Evolutionary conservation across 1,284 basidiomycete species (phyloP), one percentile per base, ranked within the genome.

Genomic region (Leccinum colubrinum): DNA sequence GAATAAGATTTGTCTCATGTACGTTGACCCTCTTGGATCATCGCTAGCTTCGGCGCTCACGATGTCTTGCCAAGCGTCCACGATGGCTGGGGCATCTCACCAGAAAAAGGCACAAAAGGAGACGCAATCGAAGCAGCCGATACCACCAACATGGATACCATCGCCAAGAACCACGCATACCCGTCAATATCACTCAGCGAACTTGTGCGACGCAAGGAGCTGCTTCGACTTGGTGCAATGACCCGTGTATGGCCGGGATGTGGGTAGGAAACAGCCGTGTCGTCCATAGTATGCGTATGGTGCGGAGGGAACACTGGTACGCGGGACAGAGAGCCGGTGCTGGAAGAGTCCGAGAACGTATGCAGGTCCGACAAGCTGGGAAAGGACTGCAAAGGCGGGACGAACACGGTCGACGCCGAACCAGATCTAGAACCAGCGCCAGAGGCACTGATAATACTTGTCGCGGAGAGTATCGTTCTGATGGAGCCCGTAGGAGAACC

Each of bases 1-100:
- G 82, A 90, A 93, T 80, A 95, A 94, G 80, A 90, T 95, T 77
- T 95, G 93, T 76, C 81, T 95, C 65, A 94, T 95, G 93, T 93
- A 74, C 66, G 83, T 76, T 46, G n/a, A 39, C 25, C 8, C 37
- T 27, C 52, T 55, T 25, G n/a, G 20, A n/a, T 52, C 56, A 30
- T 27, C 22, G 3, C 11, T 3, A 9, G 60, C 17, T 27, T 33
- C 30, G 9, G 55, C 5, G 54, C 55, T 64, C 64, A 59, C 22
- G 6, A 48, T 59, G 1, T 37, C 20, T 22, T 50, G 12, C 22
- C 30, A 67, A 95, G 93, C 70, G 93, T 96, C 50, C 94, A 96
- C 81, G 94, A 97, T 81, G 94, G 94, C 41, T 97, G 94, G 94
- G 94, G 94, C 63, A 82, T 95, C 67, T 81, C 89, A 1, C 78